Evolutionary conservation across 2,329 filamentous ascomycete species (phyloP).

Genomic region (Camillea tinctor): DNA sequence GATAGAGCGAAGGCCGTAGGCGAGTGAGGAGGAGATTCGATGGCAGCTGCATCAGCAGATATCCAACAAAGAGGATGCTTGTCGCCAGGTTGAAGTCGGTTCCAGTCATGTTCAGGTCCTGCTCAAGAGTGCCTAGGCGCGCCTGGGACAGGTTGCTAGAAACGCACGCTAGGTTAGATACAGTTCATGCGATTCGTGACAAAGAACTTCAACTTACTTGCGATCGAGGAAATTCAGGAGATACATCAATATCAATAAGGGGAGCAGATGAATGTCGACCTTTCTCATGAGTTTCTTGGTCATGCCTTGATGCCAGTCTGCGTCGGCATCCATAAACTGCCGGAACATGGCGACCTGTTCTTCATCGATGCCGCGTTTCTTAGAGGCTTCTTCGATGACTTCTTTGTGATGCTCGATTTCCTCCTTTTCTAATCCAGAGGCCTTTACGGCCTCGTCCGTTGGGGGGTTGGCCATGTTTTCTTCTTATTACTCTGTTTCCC

Average conservation of each 20-base stretch:
- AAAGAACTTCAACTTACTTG: slow-evolving; percentile 21
- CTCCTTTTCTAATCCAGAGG: neutral
- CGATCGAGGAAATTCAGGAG: slow-evolving; percentile 56
- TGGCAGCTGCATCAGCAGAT: slow-evolving; percentile 61
- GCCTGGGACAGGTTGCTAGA: slow-evolving; percentile 52
- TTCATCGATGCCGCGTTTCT: slow-evolving; percentile 20
- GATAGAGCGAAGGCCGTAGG: slow-evolving; percentile 52
- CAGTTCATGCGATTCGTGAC: neutral
- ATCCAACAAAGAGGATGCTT: slow-evolving; percentile 57
- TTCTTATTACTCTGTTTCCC: neutral
- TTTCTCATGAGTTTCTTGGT: slow-evolving; percentile 44
- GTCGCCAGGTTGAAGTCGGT: slow-evolving; percentile 58
- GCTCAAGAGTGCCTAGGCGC: slow-evolving; percentile 51
- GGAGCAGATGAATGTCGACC: slow-evolving; percentile 51
- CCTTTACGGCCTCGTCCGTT: neutral
- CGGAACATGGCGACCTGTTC: slow-evolving; percentile 23
- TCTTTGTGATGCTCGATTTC: slow-evolving; percentile 17
- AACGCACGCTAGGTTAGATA: slow-evolving; percentile 9
- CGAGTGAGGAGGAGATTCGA: slow-evolving; percentile 58
- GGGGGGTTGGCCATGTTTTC: neutral
- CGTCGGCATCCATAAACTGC: slow-evolving; percentile 27
- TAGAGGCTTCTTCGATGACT: slow-evolving; percentile 1
- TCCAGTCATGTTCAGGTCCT: slow-evolving; percentile 52
- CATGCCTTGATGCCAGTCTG: slow-evolving; percentile 30
- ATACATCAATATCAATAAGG: slow-evolving; percentile 54